Conservation (phyloP, 1,284 basidiomycete genomes). For the Pascua sp. region DNA sequence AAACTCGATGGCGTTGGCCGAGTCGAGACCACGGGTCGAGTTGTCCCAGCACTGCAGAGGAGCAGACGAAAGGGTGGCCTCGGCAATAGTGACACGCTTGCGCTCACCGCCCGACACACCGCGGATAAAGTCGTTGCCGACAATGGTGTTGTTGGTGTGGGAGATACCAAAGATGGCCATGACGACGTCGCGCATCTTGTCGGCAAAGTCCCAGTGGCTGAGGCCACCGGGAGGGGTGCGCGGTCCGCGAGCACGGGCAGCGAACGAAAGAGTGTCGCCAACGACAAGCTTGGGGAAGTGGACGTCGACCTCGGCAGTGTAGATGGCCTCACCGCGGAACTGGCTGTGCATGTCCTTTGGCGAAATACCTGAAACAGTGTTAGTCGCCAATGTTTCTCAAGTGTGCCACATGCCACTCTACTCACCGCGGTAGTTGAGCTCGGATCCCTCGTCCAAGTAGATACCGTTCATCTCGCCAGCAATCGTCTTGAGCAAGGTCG, state of each 20-base stretch:
- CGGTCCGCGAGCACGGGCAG: conserved; percentile 42
- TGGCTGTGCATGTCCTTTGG: conserved; percentile 46
- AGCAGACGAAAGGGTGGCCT: conserved; percentile 46
- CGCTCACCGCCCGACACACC: conserved; percentile 57
- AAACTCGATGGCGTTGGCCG: conserved; percentile 57
- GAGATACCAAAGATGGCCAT: conserved; percentile 56
- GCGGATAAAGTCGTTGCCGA: conserved; percentile 52
- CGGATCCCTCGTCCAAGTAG: conserved; percentile 46
- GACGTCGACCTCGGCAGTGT: conserved; percentile 53
- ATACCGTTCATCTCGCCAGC: conserved; percentile 56
- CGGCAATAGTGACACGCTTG: conserved; percentile 56
- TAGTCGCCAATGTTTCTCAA: not conserved
- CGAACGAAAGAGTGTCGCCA: conserved; percentile 49
- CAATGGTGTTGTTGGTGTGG: conserved; percentile 53
- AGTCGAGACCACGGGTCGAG: conserved; percentile 56
- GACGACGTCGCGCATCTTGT: conserved; percentile 51
- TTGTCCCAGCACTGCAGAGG: conserved; percentile 53
- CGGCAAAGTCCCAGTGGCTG: conserved; percentile 44
- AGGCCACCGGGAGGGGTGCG: conserved; percentile 50
- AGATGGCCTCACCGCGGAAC: conserved; percentile 52
- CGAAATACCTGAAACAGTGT: conserved; percentile 33
- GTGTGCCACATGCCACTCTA: not conserved
- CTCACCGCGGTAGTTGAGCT: conserved; percentile 49
- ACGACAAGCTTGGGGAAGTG: conserved; percentile 57
- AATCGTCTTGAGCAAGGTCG: conserved; percentile 57